Evolutionary conservation across 1,284 basidiomycete species (phyloP).

Genomic region (Meripilus lineatus): DNA sequence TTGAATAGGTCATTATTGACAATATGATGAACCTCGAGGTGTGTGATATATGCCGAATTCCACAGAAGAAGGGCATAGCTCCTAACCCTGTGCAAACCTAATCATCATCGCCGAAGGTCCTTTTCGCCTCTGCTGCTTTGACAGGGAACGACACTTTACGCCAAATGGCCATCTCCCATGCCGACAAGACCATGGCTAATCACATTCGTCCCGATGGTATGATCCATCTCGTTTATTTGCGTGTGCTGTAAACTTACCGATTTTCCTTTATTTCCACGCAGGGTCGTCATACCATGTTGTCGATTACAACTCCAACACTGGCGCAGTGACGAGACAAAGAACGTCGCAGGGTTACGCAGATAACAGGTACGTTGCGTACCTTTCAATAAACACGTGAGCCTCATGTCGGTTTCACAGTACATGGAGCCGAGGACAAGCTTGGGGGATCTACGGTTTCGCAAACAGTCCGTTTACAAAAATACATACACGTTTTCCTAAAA

Average conservation of each 20-base stretch:
- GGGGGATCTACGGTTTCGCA: slow-evolving; percentile 67
- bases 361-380: slow-evolving; percentile 30
- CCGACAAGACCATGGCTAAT: slow-evolving; percentile 61
- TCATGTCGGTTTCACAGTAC: slow-evolving; percentile 37
- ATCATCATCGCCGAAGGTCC: slow-evolving; percentile 32
- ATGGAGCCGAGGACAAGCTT: slow-evolving; percentile 68
- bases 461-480: slow-evolving; percentile 42
- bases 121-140: slow-evolving; percentile 50
- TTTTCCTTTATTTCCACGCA: slow-evolving; percentile 16
- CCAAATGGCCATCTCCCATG: slow-evolving; percentile 58
- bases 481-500: not conserved
- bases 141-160: slow-evolving; percentile 55
- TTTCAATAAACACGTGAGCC: no score
- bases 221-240: slow-evolving; percentile 12
- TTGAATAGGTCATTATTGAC: slow-evolving; percentile 59
- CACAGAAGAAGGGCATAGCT: no score
- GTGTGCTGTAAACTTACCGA: not conserved
- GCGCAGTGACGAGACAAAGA: slow-evolving; percentile 46
- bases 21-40: slow-evolving; percentile 76
- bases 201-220: slow-evolving; percentile 59
- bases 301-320: slow-evolving; percentile 61
- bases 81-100: not conserved
- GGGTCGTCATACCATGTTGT: slow-evolving; percentile 65
- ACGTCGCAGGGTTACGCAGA: slow-evolving; percentile 63
- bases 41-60: not conserved